Evolutionary conservation across 2,329 filamentous ascomycete genomes (phyloP).

Genomic region (Botrytis galanthina): DNA sequence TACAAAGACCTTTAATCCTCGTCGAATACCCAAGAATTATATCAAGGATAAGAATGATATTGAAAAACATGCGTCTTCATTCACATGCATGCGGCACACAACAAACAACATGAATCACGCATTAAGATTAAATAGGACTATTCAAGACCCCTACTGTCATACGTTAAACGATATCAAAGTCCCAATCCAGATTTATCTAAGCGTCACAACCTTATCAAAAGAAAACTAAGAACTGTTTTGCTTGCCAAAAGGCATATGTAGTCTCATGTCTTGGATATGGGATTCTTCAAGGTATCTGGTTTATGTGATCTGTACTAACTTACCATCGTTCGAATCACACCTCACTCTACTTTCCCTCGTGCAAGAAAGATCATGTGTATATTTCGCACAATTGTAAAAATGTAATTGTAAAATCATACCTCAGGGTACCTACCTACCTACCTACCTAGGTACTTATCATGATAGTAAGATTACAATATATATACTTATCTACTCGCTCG

Average conservation of each 20-base stretch:
- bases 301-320: too few relatives aligned
- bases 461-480: too few relatives aligned
- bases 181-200: not conserved
- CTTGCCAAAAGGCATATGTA: not conserved
- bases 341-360: not conserved
- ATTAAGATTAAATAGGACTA: too few relatives aligned
- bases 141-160: not conserved
- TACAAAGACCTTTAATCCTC: not conserved
- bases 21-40: not conserved
- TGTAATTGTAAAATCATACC: not conserved
- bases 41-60: not conserved
- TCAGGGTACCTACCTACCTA: too few relatives aligned
- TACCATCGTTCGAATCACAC: not conserved
- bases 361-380: not conserved
- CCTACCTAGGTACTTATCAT: too few relatives aligned
- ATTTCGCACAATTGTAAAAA: not conserved
- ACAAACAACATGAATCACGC: too few relatives aligned
- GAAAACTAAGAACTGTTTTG: not conserved
- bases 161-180: not conserved
- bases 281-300: not conserved
- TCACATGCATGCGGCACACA: too few relatives aligned
- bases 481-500: too few relatives aligned
- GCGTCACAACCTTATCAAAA: too few relatives aligned
- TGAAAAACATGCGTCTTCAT: not conserved
- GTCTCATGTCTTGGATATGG: not conserved